Percentiles rank a stretch among this genome's conserved stretches.
Conservation (phyloP, 106 monocot genomes). For the Phalaenopsis aphrodite region DNA sequence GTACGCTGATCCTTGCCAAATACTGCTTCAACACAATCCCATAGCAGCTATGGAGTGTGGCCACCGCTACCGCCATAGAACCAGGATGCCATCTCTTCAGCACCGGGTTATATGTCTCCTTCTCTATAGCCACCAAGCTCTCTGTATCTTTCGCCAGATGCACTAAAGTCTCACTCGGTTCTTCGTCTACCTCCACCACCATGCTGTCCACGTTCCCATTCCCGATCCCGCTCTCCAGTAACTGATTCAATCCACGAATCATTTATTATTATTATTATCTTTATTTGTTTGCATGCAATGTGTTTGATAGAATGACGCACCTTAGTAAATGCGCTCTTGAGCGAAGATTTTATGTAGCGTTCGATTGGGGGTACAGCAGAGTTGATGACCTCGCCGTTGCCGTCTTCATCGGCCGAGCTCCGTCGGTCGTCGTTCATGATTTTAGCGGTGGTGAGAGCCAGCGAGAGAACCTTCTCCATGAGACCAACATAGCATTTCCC, state of each 20-base stretch:
- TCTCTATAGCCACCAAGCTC: conserved; percentile 22
- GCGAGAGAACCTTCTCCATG: conserved; percentile 43
- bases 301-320: conserved; percentile 8
- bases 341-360: conserved; percentile 41
- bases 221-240: conserved; percentile 9
- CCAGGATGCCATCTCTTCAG: conserved; percentile 29
- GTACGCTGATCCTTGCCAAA: conserved; percentile 7
- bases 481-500: conserved; percentile 21
- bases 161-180: conserved; percentile 10
- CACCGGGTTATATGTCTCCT: conserved; percentile 21
- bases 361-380: conserved; percentile 22
- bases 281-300: neutral
- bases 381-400: neutral
- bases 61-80: conserved; percentile 28
- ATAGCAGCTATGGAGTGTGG: conserved; percentile 28
- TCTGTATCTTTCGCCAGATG: conserved; percentile 19
- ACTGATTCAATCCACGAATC: neutral
- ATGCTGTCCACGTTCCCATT: conserved; percentile 15
- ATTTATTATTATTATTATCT: neutral
- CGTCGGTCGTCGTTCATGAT: conserved; percentile 23
- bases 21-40: conserved; percentile 34
- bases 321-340: conserved; percentile 45
- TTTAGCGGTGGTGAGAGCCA: conserved; percentile 33
- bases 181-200: conserved; percentile 16
- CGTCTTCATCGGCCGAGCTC: conserved; percentile 7